Base-by-base conservation (phyloP, 1,139 yeast species). In the Taphrina wiesneri region DNA sequence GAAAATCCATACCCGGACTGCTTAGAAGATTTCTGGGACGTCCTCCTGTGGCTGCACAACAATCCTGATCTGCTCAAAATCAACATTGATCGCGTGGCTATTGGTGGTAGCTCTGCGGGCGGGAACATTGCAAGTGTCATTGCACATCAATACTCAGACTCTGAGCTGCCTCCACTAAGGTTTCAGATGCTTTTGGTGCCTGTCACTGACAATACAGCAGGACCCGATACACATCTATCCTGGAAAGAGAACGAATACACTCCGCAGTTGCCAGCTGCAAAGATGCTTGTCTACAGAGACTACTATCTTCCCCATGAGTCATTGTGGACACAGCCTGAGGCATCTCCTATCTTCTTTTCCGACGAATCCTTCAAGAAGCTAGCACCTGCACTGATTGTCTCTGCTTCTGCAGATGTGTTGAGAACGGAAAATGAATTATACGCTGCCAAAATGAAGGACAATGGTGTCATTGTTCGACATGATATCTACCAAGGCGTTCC, bases 81-180 rank as follows among this genome's bases (percentile, higher is more conserved):
- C 46, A 75, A 81, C 69, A 70, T 71, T 45, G 71, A 71, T 43
- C 79, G 77, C 60, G 73, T 82, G n/a, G 79, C 79, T 11, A 74
- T 80, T 23, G 83, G 80, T 13, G 84, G 85, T 0, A 78, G 82
- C 0, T 81, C 84, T 1, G 84, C 84, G 21, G 85, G 83, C 26
- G 83, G 83, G 1, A 79, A 80, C 71, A 74, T 81, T 69, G 75
- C 82, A 19, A 82, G 82, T 1, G 75, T 79, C 6, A 74, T 80
- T 53, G 72, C 80, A 23, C 83, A 81, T 70, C 79, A 78, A 70
- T 77, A 74, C 67, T 80, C 78, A 41, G 67, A 76, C 19, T 49
- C 67, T 23, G 51, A 53, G 23, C 71, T 77, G 5, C 83, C 84
- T 17, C 76, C 80, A 2, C 68, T 81, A 15, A 74, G 72, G 47